Conservation (phyloP, 2,329 filamentous ascomycete genomes). For the Aspergillus terreus region DNA sequence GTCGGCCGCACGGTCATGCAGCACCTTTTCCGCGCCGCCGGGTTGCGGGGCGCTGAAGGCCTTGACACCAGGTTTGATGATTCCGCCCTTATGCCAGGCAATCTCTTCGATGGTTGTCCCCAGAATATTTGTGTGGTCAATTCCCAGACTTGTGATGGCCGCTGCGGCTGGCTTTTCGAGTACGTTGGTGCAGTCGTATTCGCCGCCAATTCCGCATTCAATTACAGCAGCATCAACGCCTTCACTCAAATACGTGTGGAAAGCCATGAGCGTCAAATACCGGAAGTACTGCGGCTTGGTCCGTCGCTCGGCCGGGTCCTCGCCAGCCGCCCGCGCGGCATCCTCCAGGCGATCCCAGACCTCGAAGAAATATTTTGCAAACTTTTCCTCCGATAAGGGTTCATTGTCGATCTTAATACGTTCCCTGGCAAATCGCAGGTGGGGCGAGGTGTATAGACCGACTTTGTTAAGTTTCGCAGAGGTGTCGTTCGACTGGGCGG, state of each 20-base stretch:
- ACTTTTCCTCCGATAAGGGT: conserved; percentile 64
- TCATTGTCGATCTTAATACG: conserved; percentile 75
- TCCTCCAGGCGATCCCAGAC: conserved; percentile 69
- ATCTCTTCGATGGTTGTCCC: conserved; percentile 77
- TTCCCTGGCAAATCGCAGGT: conserved; percentile 78
- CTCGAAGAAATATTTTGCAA: conserved; percentile 77
- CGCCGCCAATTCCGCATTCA: conserved; percentile 91
- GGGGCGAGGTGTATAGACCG: conserved; percentile 81
- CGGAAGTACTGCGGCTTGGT: conserved; percentile 90
- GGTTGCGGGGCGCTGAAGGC: conserved; percentile 62
- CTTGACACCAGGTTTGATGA: conserved; percentile 66
- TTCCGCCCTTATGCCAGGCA: conserved; percentile 88
- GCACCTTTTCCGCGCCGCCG: conserved; percentile 51
- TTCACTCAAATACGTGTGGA: conserved; percentile 75
- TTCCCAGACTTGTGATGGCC: conserved; percentile 74
- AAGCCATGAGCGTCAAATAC: conserved; percentile 81
- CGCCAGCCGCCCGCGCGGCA: conserved; percentile 50
- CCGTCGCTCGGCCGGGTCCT: conserved; percentile 47
- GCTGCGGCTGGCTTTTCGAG: conserved; percentile 66
- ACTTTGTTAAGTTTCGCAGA: conserved; percentile 50
- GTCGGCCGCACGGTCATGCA: conserved; percentile 54
- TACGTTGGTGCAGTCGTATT: conserved; percentile 90
- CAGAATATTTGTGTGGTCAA: conserved; percentile 80
- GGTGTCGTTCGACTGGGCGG: conserved; percentile 28
- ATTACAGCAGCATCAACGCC: conserved; percentile 75